These are phyloP conservation scores for Aureobasidium mangrovei DNA, from an alignment of 2,329 filamentous ascomycete genomes.

Conservation along the genomic window DNA sequence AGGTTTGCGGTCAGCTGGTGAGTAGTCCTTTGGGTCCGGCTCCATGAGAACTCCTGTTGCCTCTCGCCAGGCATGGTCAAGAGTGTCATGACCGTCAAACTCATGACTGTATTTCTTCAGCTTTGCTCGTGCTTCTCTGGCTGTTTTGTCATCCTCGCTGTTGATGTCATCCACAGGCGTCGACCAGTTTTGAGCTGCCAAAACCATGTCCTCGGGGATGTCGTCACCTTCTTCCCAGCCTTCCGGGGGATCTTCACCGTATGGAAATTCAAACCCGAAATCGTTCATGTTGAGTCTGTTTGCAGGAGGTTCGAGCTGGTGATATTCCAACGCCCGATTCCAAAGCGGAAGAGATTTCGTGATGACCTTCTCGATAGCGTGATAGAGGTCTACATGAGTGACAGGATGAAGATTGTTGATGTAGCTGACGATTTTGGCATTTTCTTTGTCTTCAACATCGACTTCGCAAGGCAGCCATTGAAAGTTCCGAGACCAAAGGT, in stretches of 20 bases:
- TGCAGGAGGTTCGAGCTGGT: neutral
- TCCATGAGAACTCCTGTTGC: too few species aligned
- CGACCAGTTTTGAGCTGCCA: too few species aligned
- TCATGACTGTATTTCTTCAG: neutral
- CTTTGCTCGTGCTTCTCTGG: neutral
- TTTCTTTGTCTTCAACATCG: conserved; percentile 12
- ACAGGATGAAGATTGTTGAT: conserved; percentile 26
- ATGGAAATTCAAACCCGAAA: neutral
- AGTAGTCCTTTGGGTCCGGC: too few species aligned
- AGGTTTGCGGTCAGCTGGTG: too few species aligned
- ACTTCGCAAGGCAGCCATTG: conserved; percentile 27
- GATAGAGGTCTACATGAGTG: conserved; percentile 19
- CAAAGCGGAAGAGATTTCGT: conserved; percentile 23
- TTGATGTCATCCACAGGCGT: too few species aligned
- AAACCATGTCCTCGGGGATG: too few species aligned
- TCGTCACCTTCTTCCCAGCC: too few species aligned
- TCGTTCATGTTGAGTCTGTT: neutral
- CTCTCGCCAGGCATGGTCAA: too few species aligned
- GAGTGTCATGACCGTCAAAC: too few species aligned
- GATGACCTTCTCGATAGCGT: conserved; percentile 20
- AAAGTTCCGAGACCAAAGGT: conserved; percentile 18
- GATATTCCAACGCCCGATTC: conserved; percentile 47
- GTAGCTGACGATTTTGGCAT: conserved; percentile 22
- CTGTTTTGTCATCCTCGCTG: too few species aligned
- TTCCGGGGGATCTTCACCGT: neutral